Evolutionary conservation across 2,329 filamentous ascomycete species (phyloP), one percentile per base, ranked within the genome.

Genomic region (Diatrype stigma): DNA sequence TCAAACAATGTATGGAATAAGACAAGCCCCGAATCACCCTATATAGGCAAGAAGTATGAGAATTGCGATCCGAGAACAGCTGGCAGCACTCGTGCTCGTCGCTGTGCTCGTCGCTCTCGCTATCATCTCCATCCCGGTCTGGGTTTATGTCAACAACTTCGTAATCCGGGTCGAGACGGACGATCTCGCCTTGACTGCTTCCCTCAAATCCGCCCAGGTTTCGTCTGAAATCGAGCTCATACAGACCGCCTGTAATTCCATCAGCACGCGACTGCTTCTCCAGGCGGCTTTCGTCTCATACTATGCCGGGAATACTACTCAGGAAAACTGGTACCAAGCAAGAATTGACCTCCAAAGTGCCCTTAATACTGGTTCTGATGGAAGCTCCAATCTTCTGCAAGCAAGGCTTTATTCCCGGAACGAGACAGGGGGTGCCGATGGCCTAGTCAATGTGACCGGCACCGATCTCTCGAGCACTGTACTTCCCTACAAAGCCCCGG

Each of bases 1-100:
- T 46, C 48, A 51, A 56, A 65, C 52, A 53, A 72, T 72, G 70
- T 63, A 61, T 61, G 51, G 55, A 49, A 52, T 54, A 55, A 59
- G 49, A 56, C 53, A 49, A 26, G 52, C 51, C 48, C 55, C 50
- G 51, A 56, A 53, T 59, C 58, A 58, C 55, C 56, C 61, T 45
- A 56, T 55, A 58, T 69, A 69, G 64, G 60, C 64, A 51, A 60
- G 59, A 61, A 63, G 47, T 62, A 93, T 96, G 89, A 84, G 90
- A 69, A 83, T 96, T 67, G 86, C 88, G 51, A 96, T 96, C 63
- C 82, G 90, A 60, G 86, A 92, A 73, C 92, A 96, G 80, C 79
- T 96, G 61, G 89, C 84, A 59, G 78, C 85, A 68, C 78, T 96
- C 57, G 89, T 96, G 63, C 75, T 94, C 57, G 65, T 90, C 53